Conservation (phyloP, 257 asterid genomes). For the Jacaranda mimosifolia region DNA sequence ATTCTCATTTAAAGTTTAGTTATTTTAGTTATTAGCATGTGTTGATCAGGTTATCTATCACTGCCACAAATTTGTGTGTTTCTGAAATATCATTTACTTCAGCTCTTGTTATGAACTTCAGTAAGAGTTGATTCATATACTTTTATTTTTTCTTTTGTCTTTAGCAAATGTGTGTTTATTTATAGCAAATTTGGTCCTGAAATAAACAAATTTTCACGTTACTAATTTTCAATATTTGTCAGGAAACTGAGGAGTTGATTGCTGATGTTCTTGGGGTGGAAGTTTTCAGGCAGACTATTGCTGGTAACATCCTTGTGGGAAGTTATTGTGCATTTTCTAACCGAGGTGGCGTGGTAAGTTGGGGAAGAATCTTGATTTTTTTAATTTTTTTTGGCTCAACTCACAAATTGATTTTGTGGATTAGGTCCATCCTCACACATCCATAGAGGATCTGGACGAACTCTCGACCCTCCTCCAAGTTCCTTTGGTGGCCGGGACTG, state of each 20-base stretch:
- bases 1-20: constrained; percentile 17
- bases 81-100: too few relatives aligned
- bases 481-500: constrained; percentile 89
- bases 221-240: constrained; percentile 22
- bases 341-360: constrained; percentile 91
- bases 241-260: constrained; percentile 96
- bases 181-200: background rate
- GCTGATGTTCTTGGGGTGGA: constrained; percentile 95
- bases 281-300: constrained; percentile 88
- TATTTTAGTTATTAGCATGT: background rate
- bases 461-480: constrained; percentile 93
- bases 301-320: constrained; percentile 89
- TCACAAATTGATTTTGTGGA: background rate
- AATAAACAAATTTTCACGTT: background rate
- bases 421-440: constrained; percentile 93
- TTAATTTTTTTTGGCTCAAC: background rate
- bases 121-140: too few relatives aligned
- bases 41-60: background rate
- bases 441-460: constrained; percentile 88
- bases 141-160: background rate
- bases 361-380: background rate
- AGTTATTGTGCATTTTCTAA: constrained; percentile 81
- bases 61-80: too few relatives aligned
- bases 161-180: background rate
- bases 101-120: too few relatives aligned